Percentiles rank a stretch among this genome's conserved stretches.
Evolutionary conservation across 2,329 filamentous ascomycete species (phyloP).

Genomic region (Botryosphaeria dothidea): DNA sequence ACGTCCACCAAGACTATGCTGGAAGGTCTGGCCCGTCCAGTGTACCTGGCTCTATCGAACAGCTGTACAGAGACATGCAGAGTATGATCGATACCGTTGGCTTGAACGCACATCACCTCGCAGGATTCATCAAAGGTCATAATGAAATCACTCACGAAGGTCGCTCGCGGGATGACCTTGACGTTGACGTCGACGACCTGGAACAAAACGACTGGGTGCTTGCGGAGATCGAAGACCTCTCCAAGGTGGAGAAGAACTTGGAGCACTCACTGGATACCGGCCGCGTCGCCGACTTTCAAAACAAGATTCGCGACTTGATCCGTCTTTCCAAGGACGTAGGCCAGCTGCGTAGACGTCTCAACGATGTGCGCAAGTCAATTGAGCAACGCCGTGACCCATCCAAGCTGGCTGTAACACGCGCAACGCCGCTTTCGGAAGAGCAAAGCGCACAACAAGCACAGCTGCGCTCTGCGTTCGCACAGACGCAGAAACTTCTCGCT

Average conservation of each 20-base stretch:
- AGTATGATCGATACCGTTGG: conserved; percentile 94
- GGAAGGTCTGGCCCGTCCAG: conserved; percentile 43
- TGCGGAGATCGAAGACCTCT: conserved; percentile 71
- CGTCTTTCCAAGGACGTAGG: conserved; percentile 70
- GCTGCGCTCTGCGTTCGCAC: conserved; percentile 72
- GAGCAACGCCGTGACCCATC: conserved; percentile 68
- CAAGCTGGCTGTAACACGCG: conserved; percentile 63
- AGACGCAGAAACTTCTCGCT: conserved; percentile 71
- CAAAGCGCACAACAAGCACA: conserved; percentile 82
- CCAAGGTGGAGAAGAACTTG: conserved; percentile 62
- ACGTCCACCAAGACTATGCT: conserved; percentile 55
- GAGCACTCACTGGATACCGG: conserved; percentile 65
- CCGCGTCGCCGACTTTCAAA: conserved; percentile 66
- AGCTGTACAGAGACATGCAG: conserved; percentile 75
- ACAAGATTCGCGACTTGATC: conserved; percentile 68
- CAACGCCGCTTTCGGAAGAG: conserved; percentile 79
- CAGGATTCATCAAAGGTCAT: conserved; percentile 67
- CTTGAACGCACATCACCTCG: conserved; percentile 72
- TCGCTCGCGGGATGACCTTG: conserved; percentile 66
- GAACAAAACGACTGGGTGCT: conserved; percentile 71
- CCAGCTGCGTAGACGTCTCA: conserved; percentile 63
- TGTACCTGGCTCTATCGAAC: conserved; percentile 50
- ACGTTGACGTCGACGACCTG: conserved; percentile 38
- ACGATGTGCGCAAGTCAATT: conserved; percentile 77
- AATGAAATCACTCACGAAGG: conserved; percentile 50